Evolutionary conservation across 2,329 filamentous ascomycete species (phyloP).

Genomic region (Gliomastix tumulicola): DNA sequence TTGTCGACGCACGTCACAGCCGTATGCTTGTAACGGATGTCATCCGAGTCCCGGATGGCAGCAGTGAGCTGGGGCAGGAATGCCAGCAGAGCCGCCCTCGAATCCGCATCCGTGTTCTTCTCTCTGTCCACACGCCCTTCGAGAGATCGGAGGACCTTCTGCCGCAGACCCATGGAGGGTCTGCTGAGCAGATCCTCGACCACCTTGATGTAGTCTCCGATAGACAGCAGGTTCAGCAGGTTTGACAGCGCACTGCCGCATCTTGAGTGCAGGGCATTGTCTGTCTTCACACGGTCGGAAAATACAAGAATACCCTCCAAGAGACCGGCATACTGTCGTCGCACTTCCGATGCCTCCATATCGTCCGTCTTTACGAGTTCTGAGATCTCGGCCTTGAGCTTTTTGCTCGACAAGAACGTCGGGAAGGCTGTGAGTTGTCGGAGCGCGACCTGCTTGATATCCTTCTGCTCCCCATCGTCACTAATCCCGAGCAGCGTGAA

Average conservation of each 20-base stretch:
- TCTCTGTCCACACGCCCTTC: constrained; percentile 72
- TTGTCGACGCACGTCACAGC: constrained; percentile 87
- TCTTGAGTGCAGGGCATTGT: constrained; percentile 46
- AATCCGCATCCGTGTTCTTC: constrained; percentile 59
- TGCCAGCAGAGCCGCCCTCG: constrained; percentile 64
- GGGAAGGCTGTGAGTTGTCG: constrained; percentile 51
- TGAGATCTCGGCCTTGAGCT: constrained; percentile 47
- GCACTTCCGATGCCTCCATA: constrained; percentile 59
- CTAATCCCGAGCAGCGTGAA: constrained; percentile 59
- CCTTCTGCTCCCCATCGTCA: constrained; percentile 37
- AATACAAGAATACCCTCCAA: constrained; percentile 60
- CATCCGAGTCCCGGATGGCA: constrained; percentile 65
- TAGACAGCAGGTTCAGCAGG: constrained; percentile 78
- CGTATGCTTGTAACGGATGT: constrained; percentile 73
- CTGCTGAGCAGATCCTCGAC: constrained; percentile 75
- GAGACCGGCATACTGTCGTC: constrained; percentile 61
- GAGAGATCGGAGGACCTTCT: constrained; percentile 74
- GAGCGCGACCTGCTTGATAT: constrained; percentile 43
- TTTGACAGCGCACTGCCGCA: constrained; percentile 69
- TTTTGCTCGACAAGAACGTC: constrained; percentile 49
- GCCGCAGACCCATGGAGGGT: constrained; percentile 66
- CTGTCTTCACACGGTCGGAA: constrained; percentile 54
- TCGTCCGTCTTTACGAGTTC: constrained; percentile 54
- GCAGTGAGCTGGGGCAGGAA: constrained; percentile 74
- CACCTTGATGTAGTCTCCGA: constrained; percentile 81